Evolutionary conservation across 129 eudicot genomes (phyloP), one percentile per base, ranked within the genome.

Genomic region (Centella asiatica): DNA sequence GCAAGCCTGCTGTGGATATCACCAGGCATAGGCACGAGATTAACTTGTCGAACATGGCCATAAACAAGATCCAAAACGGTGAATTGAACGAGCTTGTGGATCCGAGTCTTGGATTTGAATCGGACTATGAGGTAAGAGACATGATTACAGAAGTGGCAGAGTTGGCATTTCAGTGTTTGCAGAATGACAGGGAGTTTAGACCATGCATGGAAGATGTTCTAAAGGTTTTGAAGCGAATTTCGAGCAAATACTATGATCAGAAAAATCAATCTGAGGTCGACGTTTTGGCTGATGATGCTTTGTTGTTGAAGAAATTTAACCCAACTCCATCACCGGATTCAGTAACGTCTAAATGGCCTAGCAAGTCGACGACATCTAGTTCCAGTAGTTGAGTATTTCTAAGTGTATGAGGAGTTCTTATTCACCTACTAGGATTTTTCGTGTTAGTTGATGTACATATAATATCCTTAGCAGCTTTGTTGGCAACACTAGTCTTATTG

Each of bases 51-150:
- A 58, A 11, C 25, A 0, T 58, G 63, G 63, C 63, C 6, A 58
- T 58, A 2, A 58, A 58, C 46, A 58, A 58, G 31, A 58, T 58
- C 13, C 63, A 58, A 4, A 25, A 25, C 2, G 10, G 20, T 58
- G 46, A 28, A 58, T 22, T 58, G 63, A 28, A 58, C 29, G 63
- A 58, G 46, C 47, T 58, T 34, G 63, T 58, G n/a, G 63, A 58
- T 58, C 63, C 63, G 37, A 58, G n/a, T 58, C 63, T 58, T 32
- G 46, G 63, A 33, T 58, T 58, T 34, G 63, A 34, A 9, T 34
- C 63, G 2, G 63, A 58, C 6, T 12, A 19, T 15, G 47, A 34
- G 31, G 63, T 58, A 58, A 23, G 29, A 58, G 11, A 22, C 27
- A 58, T 34, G 63, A 58, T 58, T 19, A 58, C 63, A 1, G 63